Evolutionary conservation across 164 flowering plant genomes (phyloP).

Genomic region (Malania oleifera): DNA sequence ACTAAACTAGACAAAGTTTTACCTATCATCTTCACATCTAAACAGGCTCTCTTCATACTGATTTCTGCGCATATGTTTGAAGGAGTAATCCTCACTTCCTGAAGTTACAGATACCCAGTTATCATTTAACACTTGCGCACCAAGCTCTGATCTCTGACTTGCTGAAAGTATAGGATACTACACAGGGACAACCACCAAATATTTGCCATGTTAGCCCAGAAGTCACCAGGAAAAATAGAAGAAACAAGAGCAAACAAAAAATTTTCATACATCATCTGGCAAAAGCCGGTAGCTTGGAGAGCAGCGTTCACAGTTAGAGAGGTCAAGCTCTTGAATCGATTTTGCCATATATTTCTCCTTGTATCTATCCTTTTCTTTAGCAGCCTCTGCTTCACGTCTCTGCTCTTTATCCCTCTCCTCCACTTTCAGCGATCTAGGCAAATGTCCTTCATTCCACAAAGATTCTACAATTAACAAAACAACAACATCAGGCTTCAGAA

Average conservation of each 20-base stretch:
- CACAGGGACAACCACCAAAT: conserved; percentile 9
- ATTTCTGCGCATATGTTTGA: conserved; percentile 72
- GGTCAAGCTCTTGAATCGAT: conserved; percentile 73
- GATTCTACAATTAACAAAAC: conserved; percentile 34
- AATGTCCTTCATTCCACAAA: conserved; percentile 36
- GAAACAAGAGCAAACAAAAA: background rate
- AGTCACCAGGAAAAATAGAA: background rate
- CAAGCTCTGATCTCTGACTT: conserved; percentile 65
- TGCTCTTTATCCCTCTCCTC: conserved; percentile 59
- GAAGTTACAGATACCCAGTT: conserved; percentile 80
- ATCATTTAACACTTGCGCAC: conserved; percentile 64
- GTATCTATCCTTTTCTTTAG: conserved; percentile 52
- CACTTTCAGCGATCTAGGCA: conserved; percentile 32
- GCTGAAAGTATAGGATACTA: conserved; percentile 65
- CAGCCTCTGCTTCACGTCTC: conserved; percentile 45
- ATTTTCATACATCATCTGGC: conserved; percentile 54
- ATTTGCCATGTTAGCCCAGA: background rate
- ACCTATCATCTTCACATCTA: conserved; percentile 84
- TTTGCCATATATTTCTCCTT: conserved; percentile 52
- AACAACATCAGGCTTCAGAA: background rate
- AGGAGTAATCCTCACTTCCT: conserved; percentile 80
- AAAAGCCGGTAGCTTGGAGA: conserved; percentile 72
- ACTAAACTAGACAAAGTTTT: background rate
- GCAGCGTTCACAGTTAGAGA: conserved; percentile 55
- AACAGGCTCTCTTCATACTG: conserved; percentile 74